Evolutionary conservation across 1,139 yeast species (phyloP).

Genomic region (Scheffersomyces illinoinensis): DNA sequence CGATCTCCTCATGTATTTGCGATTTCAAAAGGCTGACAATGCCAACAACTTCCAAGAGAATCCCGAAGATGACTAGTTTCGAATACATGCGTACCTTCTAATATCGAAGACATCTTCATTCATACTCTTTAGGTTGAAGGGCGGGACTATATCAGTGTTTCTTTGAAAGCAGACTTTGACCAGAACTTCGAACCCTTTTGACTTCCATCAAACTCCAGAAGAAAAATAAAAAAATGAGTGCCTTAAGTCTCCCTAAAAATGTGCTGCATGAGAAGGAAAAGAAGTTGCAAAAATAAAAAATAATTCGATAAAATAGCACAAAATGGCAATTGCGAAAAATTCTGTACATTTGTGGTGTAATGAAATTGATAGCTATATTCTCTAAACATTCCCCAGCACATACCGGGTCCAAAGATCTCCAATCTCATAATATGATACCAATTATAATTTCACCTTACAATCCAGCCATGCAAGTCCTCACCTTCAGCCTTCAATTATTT

Average conservation of each 20-base stretch:
- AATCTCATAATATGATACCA: background rate
- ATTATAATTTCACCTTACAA: background rate
- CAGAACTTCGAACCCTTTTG: background rate
- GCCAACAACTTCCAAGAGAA: background rate
- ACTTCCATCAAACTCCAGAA: background rate
- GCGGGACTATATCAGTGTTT: no score
- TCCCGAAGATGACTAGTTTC: background rate
- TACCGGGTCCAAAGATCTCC: background rate
- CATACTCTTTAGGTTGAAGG: no score
- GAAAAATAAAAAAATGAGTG: background rate
- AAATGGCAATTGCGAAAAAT: background rate
- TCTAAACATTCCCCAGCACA: background rate
- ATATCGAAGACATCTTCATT: no score
- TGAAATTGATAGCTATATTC: background rate
- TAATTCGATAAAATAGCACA: background rate
- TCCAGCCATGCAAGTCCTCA: background rate
- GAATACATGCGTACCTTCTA: background rate
- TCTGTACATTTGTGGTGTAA: background rate
- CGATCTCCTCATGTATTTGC: background rate
- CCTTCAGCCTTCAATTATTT: background rate
- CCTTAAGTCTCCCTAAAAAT: no score
- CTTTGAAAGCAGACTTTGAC: background rate
- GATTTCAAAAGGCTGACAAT: background rate
- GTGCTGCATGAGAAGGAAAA: background rate
- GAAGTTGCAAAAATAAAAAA: background rate